phyloP scores from a whole-genome alignment of 1,139 yeast genomes.

The Nematodospora anomalae region DNA sequence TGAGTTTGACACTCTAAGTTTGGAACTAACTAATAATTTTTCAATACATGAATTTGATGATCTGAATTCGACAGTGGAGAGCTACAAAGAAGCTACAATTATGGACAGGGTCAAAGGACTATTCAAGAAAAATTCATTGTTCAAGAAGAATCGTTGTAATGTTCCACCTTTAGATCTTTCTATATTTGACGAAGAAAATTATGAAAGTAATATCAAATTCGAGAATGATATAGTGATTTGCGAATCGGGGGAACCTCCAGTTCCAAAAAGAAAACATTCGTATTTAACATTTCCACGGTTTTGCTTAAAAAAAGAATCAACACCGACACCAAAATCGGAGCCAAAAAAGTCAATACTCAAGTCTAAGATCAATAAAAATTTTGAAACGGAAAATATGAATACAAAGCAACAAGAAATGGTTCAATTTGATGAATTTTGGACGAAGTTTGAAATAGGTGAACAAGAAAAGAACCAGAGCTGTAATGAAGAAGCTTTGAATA shows the following conservation, averaged over 20 bases:
- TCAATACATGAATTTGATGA: not conserved
- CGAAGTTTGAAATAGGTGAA: constrained; percentile 22
- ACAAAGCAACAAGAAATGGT: constrained; percentile 18
- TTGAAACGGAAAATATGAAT: constrained; percentile 20
- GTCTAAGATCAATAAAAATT: constrained; percentile 23
- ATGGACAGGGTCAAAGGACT: constrained; percentile 10
- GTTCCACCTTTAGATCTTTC: not conserved
- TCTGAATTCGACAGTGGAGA: constrained; percentile 7
- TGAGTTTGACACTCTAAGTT: constrained; percentile 10
- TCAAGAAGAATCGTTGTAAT: constrained; percentile 1
- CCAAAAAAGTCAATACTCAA: constrained; percentile 22
- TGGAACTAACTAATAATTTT: constrained; percentile 2
- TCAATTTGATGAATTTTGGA: constrained; percentile 20
- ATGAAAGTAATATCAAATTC: constrained; percentile 6
- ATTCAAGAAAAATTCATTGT: constrained; percentile 9
- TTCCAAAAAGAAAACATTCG: constrained; percentile 5
- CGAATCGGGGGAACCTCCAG: not conserved
- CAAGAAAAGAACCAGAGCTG: constrained; percentile 18
- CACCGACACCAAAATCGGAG: not conserved
- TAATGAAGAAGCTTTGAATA: constrained; percentile 18
- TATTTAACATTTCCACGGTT: constrained; percentile 5
- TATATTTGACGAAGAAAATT: not conserved
- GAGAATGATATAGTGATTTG: constrained; percentile 4
- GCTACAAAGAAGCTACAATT: constrained; percentile 11
- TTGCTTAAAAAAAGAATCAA: not conserved